Percentiles rank a stretch among this genome's conserved stretches.
These are phyloP conservation scores for Scutellaria galericulata DNA, from an alignment of 257 asterid species.

Conservation along the genomic window DNA sequence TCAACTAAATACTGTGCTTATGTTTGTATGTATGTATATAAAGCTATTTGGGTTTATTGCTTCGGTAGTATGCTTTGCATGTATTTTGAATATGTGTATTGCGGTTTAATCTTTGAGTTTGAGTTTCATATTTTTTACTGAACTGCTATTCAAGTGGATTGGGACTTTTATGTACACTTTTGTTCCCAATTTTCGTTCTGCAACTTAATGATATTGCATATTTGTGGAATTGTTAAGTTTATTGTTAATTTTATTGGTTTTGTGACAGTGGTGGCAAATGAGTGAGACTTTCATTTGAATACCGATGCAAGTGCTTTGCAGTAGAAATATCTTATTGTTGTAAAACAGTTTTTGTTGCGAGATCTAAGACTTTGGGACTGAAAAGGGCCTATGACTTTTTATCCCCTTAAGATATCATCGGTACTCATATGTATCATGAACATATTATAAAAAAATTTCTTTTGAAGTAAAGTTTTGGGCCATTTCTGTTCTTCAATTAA, in stretches of 20 bases:
- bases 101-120: not conserved
- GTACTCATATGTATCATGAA: not conserved
- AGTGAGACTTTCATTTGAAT: not conserved
- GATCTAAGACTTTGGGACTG: conserved; percentile 22
- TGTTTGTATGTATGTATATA: not conserved
- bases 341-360: conserved; percentile 18
- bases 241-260: not conserved
- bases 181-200: conserved; percentile 10
- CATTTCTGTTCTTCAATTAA: not conserved
- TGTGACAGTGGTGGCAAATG: conserved; percentile 5
- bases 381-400: conserved; percentile 11
- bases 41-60: conserved; percentile 13
- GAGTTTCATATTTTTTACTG: not conserved
- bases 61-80: not conserved
- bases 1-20: not conserved
- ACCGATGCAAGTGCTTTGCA: conserved; percentile 29
- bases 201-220: not conserved
- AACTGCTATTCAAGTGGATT: not conserved
- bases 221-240: not conserved
- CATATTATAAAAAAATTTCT: not conserved
- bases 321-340: conserved; percentile 15
- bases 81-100: not conserved
- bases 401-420: not conserved
- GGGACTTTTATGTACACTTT: not conserved
- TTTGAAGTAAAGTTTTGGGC: not conserved